A percentile compares a stretch with the other conserved stretches of the same genome.
phyloP scores from a whole-genome alignment of 768 basidiomycete genomes.

The Lactarius evosmus region DNA sequence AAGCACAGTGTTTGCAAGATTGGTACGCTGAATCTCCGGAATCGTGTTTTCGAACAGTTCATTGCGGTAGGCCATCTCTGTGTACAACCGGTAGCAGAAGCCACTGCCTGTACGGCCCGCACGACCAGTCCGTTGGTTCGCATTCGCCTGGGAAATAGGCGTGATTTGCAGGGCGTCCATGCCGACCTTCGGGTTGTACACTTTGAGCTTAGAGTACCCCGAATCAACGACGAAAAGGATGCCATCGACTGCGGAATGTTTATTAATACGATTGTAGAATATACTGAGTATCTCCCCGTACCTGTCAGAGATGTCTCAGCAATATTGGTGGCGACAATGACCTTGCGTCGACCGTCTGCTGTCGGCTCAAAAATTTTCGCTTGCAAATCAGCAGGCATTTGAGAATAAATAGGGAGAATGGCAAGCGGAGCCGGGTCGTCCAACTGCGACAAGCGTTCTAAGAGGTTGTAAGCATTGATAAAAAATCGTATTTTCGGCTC shows the following conservation, averaged over 20 bases:
- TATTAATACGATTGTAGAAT: slow-evolving; percentile 19
- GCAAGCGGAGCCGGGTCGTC: slow-evolving; percentile 85
- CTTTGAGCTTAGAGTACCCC: slow-evolving; percentile 96
- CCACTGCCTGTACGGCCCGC: slow-evolving; percentile 96
- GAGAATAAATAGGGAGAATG: slow-evolving; percentile 97
- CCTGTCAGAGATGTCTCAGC: slow-evolving; percentile 97
- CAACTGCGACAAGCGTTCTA: slow-evolving; percentile 90
- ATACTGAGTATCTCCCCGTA: slow-evolving; percentile 32
- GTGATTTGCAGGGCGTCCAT: slow-evolving; percentile 99
- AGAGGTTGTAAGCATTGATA: slow-evolving; percentile 11
- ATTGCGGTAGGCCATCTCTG: slow-evolving; percentile 94
- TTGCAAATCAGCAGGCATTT: slow-evolving; percentile 99
- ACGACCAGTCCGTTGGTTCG: slow-evolving; percentile 92
- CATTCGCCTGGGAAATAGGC: slow-evolving; percentile 98
- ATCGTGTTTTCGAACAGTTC: slow-evolving; percentile 95
- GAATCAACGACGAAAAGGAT: slow-evolving; percentile 96
- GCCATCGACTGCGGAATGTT: slow-evolving; percentile 70
- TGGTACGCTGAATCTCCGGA: slow-evolving; percentile 97
- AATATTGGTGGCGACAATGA: slow-evolving; percentile 98
- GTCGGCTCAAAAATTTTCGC: slow-evolving; percentile 98
- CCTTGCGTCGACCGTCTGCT: slow-evolving; percentile 89
- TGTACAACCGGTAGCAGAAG: slow-evolving; percentile 94
- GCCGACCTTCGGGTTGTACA: slow-evolving; percentile 98
- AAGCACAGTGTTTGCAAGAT: slow-evolving; percentile 94
- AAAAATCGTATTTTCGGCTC: slow-evolving; percentile 26